Conservation (phyloP, 768 basidiomycete genomes). For the Leccinum truebloodii region DNA sequence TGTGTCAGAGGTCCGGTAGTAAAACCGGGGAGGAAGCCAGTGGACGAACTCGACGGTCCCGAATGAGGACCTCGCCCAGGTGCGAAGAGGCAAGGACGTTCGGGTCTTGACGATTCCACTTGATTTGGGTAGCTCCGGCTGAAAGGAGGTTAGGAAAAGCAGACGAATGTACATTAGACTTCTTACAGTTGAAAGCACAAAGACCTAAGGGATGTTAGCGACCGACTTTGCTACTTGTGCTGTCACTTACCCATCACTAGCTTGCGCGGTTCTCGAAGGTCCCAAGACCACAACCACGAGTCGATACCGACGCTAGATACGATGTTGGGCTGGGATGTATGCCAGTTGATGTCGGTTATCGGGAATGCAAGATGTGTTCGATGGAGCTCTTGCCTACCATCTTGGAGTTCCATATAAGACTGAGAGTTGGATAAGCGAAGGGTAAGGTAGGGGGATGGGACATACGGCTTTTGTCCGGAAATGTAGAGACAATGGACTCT, state of each 20-base stretch:
- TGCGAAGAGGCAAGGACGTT: slow-evolving; percentile 91
- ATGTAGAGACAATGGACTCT: slow-evolving; percentile 85
- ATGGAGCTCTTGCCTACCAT: slow-evolving; percentile 78
- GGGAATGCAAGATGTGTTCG: slow-evolving; percentile 80
- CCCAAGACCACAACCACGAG: slow-evolving; percentile 94
- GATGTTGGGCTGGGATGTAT: slow-evolving; percentile 76
- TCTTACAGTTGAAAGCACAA: slow-evolving; percentile 55
- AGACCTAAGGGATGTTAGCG: slow-evolving; percentile 41
- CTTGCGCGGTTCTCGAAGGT: slow-evolving; percentile 67
- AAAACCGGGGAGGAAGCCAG: background rate
- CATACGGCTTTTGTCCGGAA: slow-evolving; percentile 87
- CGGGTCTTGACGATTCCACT: slow-evolving; percentile 90
- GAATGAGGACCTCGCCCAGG: slow-evolving; percentile 81
- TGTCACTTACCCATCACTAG: slow-evolving; percentile 51
- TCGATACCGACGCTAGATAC: slow-evolving; percentile 46
- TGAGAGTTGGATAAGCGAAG: slow-evolving; percentile 25
- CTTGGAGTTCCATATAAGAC: slow-evolving; percentile 93
- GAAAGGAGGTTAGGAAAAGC: slow-evolving; percentile 1
- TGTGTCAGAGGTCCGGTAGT: slow-evolving; percentile 4
- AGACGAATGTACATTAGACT: background rate
- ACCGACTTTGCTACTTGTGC: background rate
- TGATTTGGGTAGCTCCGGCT: slow-evolving; percentile 93
- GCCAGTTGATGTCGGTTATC: slow-evolving; percentile 99
- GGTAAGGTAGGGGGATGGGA: slow-evolving; percentile 3
- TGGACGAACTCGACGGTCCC: slow-evolving; percentile 83